Conservation (phyloP, 202 grass and related monocot genomes). For the Elaeis oleifera region DNA sequence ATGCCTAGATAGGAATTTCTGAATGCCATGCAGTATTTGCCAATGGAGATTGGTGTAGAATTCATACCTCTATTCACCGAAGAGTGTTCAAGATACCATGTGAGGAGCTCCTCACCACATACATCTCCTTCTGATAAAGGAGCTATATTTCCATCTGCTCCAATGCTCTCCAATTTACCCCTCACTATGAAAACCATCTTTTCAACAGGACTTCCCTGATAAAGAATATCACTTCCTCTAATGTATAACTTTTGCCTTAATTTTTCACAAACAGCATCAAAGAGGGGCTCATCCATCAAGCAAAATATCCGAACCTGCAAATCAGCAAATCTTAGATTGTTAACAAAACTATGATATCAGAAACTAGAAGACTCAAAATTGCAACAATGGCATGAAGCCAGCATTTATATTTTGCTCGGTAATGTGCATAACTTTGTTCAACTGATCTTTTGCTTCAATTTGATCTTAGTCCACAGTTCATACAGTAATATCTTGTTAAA, state of each 20-base stretch:
- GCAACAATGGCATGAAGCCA: no score
- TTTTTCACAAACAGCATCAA: slow-evolving; percentile 88
- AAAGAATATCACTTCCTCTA: slow-evolving; percentile 70
- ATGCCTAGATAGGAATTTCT: no score
- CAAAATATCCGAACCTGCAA: slow-evolving; percentile 77
- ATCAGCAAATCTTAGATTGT: not conserved
- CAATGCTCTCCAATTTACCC: slow-evolving; percentile 83
- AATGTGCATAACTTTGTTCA: no score
- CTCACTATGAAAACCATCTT: slow-evolving; percentile 96
- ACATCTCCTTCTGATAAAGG: slow-evolving; percentile 77
- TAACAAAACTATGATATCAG: not conserved
- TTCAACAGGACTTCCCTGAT: slow-evolving; percentile 68
- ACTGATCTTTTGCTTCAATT: no score
- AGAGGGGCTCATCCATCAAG: slow-evolving; percentile 78
- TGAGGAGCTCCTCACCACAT: slow-evolving; percentile 93
- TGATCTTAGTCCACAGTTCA: no score
- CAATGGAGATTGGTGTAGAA: no score
- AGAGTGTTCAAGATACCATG: slow-evolving; percentile 85
- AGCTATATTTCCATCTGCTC: slow-evolving; percentile 57
- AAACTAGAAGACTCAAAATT: no score
- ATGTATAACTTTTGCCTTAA: slow-evolving; percentile 81
- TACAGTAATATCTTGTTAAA: no score
- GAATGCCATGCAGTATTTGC: no score
- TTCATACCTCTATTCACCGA: slow-evolving; percentile 28
- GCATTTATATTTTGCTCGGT: no score